Evolutionary conservation across 139 green algal genomes (phyloP).

Genomic region (Tetradesmus lagerheimii): DNA sequence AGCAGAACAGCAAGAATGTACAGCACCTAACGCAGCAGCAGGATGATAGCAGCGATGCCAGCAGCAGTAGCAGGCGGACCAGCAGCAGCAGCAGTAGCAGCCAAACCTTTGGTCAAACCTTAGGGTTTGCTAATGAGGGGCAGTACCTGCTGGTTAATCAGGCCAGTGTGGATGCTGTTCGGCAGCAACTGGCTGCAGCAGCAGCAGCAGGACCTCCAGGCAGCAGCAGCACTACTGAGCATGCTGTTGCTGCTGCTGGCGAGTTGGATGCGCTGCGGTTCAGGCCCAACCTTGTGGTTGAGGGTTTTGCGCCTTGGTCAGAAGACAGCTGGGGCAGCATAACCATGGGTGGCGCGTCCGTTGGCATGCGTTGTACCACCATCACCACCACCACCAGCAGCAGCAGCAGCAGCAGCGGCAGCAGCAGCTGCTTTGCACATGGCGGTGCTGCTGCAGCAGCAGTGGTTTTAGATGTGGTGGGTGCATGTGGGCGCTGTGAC

Average conservation of each 20-base stretch:
- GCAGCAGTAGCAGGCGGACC: background rate
- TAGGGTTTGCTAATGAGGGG: conserved; percentile 89
- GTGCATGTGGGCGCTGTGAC: conserved; percentile 65
- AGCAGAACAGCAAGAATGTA: background rate
- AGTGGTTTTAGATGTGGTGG: conserved; percentile 38
- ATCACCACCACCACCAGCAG: background rate
- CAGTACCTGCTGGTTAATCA: conserved; percentile 80
- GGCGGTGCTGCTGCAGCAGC: background rate
- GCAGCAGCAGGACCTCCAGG: conserved; percentile 21
- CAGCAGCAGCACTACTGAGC: conserved; percentile 25
- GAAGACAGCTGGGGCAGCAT: conserved; percentile 74
- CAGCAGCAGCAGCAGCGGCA: background rate
- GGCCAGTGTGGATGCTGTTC: conserved; percentile 72
- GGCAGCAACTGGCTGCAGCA: conserved; percentile 24
- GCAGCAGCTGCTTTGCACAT: background rate
- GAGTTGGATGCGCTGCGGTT: conserved; percentile 54
- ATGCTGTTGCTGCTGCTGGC: background rate
- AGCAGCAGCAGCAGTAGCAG: background rate
- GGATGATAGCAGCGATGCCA: background rate
- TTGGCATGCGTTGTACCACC: no score
- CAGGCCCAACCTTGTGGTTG: conserved; percentile 83
- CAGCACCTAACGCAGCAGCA: conserved; percentile 24
- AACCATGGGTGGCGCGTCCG: conserved; percentile 42
- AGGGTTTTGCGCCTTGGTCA: conserved; percentile 59
- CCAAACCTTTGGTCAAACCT: background rate